Evolutionary conservation across 495 filamentous ascomycete genomes (phyloP).

Genomic region (Penicillium atrosanguineum): DNA sequence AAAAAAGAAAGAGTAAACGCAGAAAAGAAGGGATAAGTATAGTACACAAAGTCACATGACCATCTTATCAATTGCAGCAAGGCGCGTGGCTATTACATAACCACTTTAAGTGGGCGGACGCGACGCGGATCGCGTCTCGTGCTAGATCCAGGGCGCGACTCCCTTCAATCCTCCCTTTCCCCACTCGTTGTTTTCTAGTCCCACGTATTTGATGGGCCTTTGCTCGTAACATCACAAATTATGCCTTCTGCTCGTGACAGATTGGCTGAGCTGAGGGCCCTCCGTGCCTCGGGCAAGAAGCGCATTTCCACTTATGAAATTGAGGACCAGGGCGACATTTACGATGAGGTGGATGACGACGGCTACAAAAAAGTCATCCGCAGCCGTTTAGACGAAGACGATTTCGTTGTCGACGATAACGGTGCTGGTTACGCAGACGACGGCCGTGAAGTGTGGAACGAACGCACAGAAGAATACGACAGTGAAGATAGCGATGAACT

Average conservation of each 20-base stretch:
- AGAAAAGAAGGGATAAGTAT: too few relatives aligned
- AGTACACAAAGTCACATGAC: background rate
- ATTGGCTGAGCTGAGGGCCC: slow-evolving; percentile 76
- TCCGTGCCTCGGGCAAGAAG: slow-evolving; percentile 88
- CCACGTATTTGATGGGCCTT: slow-evolving; percentile 15
- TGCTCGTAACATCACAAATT: slow-evolving; percentile 13
- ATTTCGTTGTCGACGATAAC: slow-evolving; percentile 96
- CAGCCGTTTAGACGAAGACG: slow-evolving; percentile 84
- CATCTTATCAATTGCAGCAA: background rate
- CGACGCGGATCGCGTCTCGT: slow-evolving; percentile 7
- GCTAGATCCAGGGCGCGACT: slow-evolving; percentile 7
- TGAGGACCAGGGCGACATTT: slow-evolving; percentile 77
- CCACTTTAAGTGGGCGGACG: slow-evolving; percentile 8
- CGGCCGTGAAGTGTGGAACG: slow-evolving; percentile 95
- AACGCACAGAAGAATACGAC: slow-evolving; percentile 53
- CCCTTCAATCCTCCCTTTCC: slow-evolving; percentile 21
- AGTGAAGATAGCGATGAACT: slow-evolving; percentile 67
- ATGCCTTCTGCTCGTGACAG: slow-evolving; percentile 44
- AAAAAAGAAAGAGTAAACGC: too few relatives aligned
- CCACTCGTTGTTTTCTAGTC: slow-evolving; percentile 15
- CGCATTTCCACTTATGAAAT: slow-evolving; percentile 85
- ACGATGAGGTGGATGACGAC: slow-evolving; percentile 96
- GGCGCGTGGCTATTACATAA: slow-evolving; percentile 2
- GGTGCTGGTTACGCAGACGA: slow-evolving; percentile 95
- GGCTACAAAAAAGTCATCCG: slow-evolving; percentile 95